phyloP scores from a whole-genome alignment of 306 rosid genomes.

The Acacia acuminata region DNA sequence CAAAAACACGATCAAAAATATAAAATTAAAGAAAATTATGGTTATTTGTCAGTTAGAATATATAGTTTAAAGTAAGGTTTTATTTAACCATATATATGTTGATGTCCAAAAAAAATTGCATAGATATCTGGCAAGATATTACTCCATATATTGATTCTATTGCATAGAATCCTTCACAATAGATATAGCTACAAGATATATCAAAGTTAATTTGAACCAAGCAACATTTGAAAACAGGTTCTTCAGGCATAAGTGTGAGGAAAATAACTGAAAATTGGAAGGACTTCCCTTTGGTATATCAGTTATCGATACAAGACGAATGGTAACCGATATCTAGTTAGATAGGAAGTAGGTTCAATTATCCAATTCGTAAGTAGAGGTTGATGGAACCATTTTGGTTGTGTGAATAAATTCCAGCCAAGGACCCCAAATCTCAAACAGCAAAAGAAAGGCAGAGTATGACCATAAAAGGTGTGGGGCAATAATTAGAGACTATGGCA shows the following conservation, averaged over 20 bases:
- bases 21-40: not conserved
- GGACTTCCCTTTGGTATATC: constrained; percentile 5
- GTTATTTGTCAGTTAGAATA: constrained; percentile 23
- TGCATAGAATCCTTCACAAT: constrained; percentile 1
- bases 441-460: not conserved
- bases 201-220: constrained; percentile 9
- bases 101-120: not conserved
- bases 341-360: not conserved
- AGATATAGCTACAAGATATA: constrained; percentile 13
- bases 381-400: not conserved
- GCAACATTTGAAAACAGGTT: constrained; percentile 9
- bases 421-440: not conserved
- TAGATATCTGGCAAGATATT: constrained; percentile 11
- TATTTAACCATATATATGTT: constrained; percentile 8
- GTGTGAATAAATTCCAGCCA: not conserved
- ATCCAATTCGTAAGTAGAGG: not conserved
- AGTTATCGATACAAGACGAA: not conserved
- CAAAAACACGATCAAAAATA: not conserved
- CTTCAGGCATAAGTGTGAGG: not conserved
- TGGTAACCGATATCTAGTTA: not conserved
- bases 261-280: constrained; percentile 17
- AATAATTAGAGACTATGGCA: not conserved
- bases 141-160: not conserved
- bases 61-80: constrained; percentile 12
- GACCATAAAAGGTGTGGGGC: not conserved